Base-by-base conservation (phyloP, 139 green algal genomes). In the Trebouxia sp. region DNA sequence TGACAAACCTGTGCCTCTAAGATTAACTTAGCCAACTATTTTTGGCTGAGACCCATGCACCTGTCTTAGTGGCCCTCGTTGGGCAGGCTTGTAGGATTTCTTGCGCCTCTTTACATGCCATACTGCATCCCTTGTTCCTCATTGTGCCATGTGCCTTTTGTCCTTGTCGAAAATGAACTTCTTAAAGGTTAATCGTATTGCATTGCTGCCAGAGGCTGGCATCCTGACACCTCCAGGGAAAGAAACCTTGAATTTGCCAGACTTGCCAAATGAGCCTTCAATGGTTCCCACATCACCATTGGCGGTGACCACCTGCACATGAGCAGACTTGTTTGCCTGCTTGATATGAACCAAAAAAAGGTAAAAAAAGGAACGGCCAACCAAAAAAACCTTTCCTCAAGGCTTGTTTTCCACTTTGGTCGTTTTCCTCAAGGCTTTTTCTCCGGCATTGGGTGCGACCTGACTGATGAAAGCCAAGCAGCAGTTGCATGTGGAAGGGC, bases 221-320 rank as follows among this genome's bases (percentile, higher is more conserved):
- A 56, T 35, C 4, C 38, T 53, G 0, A 92, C 26, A 8, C 87
- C 87, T 0, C 35, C 41, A 0, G 76, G 20, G 41, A 96, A 95
- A 37, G 78, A 20, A 9, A 95, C 91, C 51, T 90, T 95, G 79
- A 97, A 91, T 83, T 97, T 97, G 24, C 94, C 94, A 41, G 85
- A 92, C 76, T 94, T 97, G 48, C 94, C 94, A 87, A 97, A 98
- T 0, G 88, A 79, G 0, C 89, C 88, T 28, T 92, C 83, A n/a
- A 98, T 93, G 5, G 67, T 83, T 39, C 93, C 93, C 30, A 80
- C 76, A 51, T 90, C 83, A 0, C 91, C 87, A 5, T 58, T 38
- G 1, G 55, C 84, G 20, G 88, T 91, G 1, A 62, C 76, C 24
- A 92, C 92, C 76, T 88, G 79, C 28, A 83, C n/a, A n/a, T n/a